Evolutionary conservation across 768 basidiomycete species (phyloP).

Genomic region (Rhodotorula paludigena): DNA sequence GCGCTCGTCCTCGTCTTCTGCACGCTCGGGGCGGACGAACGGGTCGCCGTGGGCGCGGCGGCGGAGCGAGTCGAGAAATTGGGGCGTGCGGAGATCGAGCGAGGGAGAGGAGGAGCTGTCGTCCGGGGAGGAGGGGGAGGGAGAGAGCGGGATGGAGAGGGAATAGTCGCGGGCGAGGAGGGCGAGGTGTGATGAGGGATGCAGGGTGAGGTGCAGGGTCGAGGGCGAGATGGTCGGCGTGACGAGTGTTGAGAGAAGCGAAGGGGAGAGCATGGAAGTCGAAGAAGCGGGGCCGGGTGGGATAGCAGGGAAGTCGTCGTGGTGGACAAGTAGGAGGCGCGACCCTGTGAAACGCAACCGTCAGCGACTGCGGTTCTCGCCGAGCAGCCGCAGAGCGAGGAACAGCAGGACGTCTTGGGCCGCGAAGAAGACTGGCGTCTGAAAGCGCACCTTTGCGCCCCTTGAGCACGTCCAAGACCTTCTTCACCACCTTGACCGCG

Average conservation of each 20-base stretch:
- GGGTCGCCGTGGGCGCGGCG: conserved; percentile 27
- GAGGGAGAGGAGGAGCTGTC: no score
- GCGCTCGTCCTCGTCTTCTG: conserved; percentile 27
- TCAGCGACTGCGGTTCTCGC: neutral
- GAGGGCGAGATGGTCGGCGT: conserved; percentile 63
- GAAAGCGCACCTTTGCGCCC: conserved; percentile 5
- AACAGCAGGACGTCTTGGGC: neutral
- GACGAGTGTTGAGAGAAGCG: conserved; percentile 56
- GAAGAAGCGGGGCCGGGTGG: conserved; percentile 42
- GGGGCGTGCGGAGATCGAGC: neutral
- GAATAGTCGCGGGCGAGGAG: conserved; percentile 65
- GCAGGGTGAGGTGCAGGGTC: conserved; percentile 61
- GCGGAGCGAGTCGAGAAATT: neutral
- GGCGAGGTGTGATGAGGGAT: conserved; percentile 64
- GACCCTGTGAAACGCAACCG: conserved; percentile 11
- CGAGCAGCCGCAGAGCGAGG: neutral
- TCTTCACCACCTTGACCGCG: conserved; percentile 8
- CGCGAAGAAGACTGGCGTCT: neutral
- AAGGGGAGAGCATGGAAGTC: conserved; percentile 49
- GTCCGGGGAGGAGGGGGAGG: neutral
- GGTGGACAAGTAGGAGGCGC: conserved; percentile 27
- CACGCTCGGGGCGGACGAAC: conserved; percentile 1
- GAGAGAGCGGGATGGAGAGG: conserved; percentile 38
- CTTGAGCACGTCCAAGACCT: neutral
- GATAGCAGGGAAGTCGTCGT: conserved; percentile 56